phyloP scores from a whole-genome alignment of 2,329 filamentous ascomycete species.

The Penicillium brasilianum region DNA sequence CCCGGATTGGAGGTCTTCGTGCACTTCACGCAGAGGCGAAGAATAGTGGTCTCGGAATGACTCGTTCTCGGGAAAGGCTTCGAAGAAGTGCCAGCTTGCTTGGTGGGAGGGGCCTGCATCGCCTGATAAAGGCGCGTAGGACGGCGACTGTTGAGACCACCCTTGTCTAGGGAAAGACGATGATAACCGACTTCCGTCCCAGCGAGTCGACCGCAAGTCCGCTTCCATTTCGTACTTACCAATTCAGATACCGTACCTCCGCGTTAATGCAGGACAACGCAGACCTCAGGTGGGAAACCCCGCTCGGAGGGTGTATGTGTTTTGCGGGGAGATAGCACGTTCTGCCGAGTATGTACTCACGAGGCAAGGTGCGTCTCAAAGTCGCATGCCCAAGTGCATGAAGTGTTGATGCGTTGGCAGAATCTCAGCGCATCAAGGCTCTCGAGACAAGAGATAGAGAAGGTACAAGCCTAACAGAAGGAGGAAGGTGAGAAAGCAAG shows the following conservation, averaged over 20 bases:
- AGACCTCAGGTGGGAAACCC: constrained; percentile 23
- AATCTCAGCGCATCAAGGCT: constrained; percentile 11
- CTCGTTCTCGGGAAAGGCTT: constrained; percentile 35
- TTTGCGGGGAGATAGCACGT: constrained; percentile 4
- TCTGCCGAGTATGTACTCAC: constrained; percentile 21
- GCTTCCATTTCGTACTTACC: constrained; percentile 40
- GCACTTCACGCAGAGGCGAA: constrained; percentile 41
- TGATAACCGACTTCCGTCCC: constrained; percentile 35
- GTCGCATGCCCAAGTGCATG: constrained; percentile 26
- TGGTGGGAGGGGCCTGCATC: constrained; percentile 31
- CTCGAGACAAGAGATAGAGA: constrained; percentile 7
- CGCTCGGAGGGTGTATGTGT: constrained; percentile 20
- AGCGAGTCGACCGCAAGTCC: constrained; percentile 35
- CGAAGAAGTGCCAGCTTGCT: constrained; percentile 32
- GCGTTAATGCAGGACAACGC: constrained; percentile 25
- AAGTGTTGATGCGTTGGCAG: constrained; percentile 27
- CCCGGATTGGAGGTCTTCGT: constrained; percentile 33
- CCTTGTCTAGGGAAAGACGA: constrained; percentile 39
- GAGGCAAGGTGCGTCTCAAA: constrained; percentile 24
- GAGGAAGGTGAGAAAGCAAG: neutral
- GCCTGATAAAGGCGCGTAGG: constrained; percentile 29
- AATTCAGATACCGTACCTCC: constrained; percentile 11
- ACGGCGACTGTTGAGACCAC: constrained; percentile 38
- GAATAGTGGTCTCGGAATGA: constrained; percentile 39
- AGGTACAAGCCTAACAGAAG: neutral